Conservation (phyloP, 441 rosid species). For the Kokia cookei region DNA sequence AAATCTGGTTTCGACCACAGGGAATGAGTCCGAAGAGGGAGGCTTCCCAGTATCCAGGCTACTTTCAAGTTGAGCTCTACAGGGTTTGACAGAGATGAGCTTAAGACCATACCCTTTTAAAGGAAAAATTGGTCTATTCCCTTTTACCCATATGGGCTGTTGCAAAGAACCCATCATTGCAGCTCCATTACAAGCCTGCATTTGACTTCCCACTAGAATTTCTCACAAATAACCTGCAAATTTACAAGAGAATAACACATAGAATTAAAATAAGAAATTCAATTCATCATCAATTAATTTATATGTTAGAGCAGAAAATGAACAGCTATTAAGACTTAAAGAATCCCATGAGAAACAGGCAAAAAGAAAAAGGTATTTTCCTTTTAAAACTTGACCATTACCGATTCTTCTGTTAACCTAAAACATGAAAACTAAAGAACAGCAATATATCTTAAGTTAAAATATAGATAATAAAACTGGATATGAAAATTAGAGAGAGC, state of each 20-base stretch:
- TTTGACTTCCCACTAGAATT: conserved; percentile 7
- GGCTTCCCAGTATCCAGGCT: conserved; percentile 44
- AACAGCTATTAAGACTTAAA: not conserved
- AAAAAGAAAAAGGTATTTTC: not conserved
- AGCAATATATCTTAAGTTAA: not conserved
- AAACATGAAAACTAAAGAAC: not conserved
- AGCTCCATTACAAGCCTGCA: conserved; percentile 51
- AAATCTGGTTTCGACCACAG: conserved; percentile 44
- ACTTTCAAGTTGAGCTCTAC: conserved; percentile 29
- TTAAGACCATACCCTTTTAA: conserved; percentile 23
- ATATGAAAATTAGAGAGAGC: not conserved
- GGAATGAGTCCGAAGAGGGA: conserved; percentile 40
- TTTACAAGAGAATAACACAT: not conserved
- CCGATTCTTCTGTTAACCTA: not conserved
- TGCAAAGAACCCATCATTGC: conserved; percentile 49
- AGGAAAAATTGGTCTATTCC: conserved; percentile 28
- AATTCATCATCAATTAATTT: not conserved
- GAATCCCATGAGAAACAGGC: not conserved
- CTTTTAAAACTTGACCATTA: not conserved
- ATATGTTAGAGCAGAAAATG: not conserved
- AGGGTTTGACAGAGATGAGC: conserved; percentile 31
- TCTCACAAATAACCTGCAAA: not conserved
- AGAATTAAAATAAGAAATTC: not conserved
- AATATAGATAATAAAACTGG: not conserved
- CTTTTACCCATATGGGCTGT: conserved; percentile 36